Evolutionary conservation across 2,329 filamentous ascomycete genomes (phyloP), one percentile per base, ranked within the genome.

Genomic region (Colletotrichum scovillei): DNA sequence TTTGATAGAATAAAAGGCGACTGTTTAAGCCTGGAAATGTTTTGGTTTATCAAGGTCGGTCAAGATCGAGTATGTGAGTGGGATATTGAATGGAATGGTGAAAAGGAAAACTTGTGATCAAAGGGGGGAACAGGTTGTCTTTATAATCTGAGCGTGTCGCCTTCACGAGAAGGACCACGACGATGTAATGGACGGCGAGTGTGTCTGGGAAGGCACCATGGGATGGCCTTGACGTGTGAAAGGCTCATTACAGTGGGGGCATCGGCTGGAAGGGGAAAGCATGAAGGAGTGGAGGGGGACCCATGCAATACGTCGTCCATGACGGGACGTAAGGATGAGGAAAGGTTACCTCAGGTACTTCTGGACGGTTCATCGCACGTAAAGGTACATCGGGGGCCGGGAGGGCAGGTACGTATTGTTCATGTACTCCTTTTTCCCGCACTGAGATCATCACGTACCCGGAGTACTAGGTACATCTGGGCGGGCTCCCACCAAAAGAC

Each of bases 151-250:
- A 53, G 49, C 22, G 55, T 30, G 46, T 62, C 71, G 71, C 71
- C 67, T 73, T 73, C 71, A 70, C 52, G 16, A 62, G 56, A 62
- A 68, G 66, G 59, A 22, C 67, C 24, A 60, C 71, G 32, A 73
- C 71, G 71, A 73, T 70, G 60, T 70, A 70, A 70, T 70, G 28
- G 56, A 49, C 42, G 59, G 67, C 32, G 35, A 72, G 55, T 62
- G 58, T 49, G 46, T 70, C 30, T 14, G 53, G 60, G 42, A 59
- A 52, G 69, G 28, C 38, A 57, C 66, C 60, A 38, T 65, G 60
- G 70, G 35, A 72, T 60, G 53, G 64, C 59, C 71, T 73, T 73
- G 71, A 73, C 71, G 71, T 73, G 71, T 66, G 71, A 62, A 72
- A 65, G 67, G 70, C 71, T 73, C 60, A 73, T 56, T 66, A 66